A percentile compares a stretch with the other conserved stretches of the same genome.
phyloP scores from a whole-genome alignment of 2,329 filamentous ascomycete species.

The Ceratocystis destructans region DNA sequence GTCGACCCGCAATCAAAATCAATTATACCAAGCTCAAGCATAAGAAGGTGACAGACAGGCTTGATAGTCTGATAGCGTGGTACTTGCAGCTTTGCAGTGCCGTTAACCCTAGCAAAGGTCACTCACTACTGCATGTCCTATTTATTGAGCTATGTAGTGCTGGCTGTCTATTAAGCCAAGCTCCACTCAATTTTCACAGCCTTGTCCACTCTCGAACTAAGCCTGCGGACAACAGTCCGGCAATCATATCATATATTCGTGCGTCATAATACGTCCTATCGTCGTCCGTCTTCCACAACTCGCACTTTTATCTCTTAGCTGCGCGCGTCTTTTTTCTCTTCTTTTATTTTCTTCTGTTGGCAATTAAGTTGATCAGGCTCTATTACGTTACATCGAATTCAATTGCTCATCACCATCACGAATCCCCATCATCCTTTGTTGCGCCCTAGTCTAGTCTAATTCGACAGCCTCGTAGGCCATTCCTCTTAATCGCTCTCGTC shows the following conservation, averaged over 20 bases:
- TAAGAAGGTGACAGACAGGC: background rate
- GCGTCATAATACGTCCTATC: constrained; percentile 7
- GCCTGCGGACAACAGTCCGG: background rate
- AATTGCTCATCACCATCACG: background rate
- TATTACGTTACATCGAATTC: background rate
- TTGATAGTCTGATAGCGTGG: background rate
- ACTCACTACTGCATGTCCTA: background rate
- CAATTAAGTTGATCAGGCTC: background rate
- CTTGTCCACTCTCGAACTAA: background rate
- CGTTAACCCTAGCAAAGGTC: background rate
- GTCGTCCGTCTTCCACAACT: background rate
- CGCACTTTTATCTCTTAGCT: background rate
- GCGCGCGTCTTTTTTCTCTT: background rate
- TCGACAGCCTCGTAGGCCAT: constrained; percentile 12
- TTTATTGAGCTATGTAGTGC: background rate
- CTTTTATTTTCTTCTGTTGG: background rate
- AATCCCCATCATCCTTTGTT: background rate
- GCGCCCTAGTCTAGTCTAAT: constrained; percentile 2
- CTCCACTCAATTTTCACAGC: constrained; percentile 7
- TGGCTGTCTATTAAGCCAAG: background rate
- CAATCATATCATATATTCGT: constrained; percentile 6
- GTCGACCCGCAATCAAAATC: background rate
- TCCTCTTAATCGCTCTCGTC: background rate
- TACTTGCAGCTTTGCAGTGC: background rate
- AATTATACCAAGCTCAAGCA: background rate